phyloP scores from a whole-genome alignment of 371 early-diverging fungal genomes.

The Mucor piriformis region DNA sequence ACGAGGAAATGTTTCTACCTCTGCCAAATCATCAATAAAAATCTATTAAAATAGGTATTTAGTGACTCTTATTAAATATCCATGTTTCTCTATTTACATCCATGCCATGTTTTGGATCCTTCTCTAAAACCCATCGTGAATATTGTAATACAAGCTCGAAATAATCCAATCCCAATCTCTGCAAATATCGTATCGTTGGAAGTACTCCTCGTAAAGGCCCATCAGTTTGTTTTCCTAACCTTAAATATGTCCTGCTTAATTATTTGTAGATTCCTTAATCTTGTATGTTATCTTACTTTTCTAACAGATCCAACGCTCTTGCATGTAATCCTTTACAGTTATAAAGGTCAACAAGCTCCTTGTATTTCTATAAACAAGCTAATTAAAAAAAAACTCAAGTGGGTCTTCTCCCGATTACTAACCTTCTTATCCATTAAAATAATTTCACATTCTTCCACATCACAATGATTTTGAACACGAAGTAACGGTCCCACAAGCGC shows the following conservation, averaged over 20 bases:
- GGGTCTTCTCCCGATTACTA: no score
- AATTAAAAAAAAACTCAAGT: no score
- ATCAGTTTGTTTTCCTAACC: slow-evolving; percentile 53
- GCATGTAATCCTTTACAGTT: slow-evolving; percentile 85
- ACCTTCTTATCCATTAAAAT: slow-evolving; percentile 76
- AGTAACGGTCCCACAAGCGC: slow-evolving; percentile 59
- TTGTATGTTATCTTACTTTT: slow-evolving; percentile 34
- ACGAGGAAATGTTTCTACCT: slow-evolving; percentile 59
- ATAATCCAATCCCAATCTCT: slow-evolving; percentile 71
- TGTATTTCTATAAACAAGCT: slow-evolving; percentile 63
- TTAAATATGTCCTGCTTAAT: slow-evolving; percentile 13
- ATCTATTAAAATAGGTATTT: slow-evolving; percentile 51
- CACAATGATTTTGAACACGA: slow-evolving; percentile 86
- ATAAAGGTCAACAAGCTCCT: slow-evolving; percentile 90
- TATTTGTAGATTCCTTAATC: no score
- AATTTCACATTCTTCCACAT: slow-evolving; percentile 79
- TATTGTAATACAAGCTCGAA: slow-evolving; percentile 84
- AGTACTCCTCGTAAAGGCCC: slow-evolving; percentile 65
- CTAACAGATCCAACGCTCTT: slow-evolving; percentile 82
- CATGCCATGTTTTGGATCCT: slow-evolving; percentile 71
- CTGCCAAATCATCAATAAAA: slow-evolving; percentile 74
- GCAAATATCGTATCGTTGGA: slow-evolving; percentile 77
- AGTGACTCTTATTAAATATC: not conserved
- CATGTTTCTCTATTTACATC: slow-evolving; percentile 58
- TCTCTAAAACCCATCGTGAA: slow-evolving; percentile 75